Evolutionary conservation across 164 flowering plant species (phyloP).

Genomic region (Magnolia changhungtana): DNA sequence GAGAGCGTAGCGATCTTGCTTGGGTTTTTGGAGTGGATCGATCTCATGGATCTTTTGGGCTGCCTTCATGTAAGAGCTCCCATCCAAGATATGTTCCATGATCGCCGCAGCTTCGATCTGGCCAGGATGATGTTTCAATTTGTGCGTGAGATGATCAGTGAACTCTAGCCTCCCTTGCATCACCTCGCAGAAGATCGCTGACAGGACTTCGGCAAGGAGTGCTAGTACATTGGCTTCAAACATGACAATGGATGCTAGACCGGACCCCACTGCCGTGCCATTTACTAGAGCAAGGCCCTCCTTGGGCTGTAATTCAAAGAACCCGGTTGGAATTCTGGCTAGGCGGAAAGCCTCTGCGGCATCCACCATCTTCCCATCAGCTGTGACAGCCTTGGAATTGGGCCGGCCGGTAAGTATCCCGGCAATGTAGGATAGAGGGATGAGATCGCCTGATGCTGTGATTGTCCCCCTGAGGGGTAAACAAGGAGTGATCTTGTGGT

Average conservation of each 20-base stretch:
- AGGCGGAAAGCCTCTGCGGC: constrained; percentile 38
- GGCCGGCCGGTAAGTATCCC: constrained; percentile 58
- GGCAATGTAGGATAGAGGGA: constrained; percentile 43
- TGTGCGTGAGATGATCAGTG: constrained; percentile 56
- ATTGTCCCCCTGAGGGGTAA: constrained; percentile 59
- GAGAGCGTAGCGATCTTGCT: constrained; percentile 64
- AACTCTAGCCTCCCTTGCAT: constrained; percentile 68
- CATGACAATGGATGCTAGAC: constrained; percentile 47
- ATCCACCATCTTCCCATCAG: constrained; percentile 33
- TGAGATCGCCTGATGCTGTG: constrained; percentile 42
- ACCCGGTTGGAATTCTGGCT: constrained; percentile 40
- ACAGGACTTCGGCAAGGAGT: constrained; percentile 43
- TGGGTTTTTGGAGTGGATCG: constrained; percentile 59
- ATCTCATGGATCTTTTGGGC: constrained; percentile 43
- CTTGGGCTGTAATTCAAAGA: constrained; percentile 60
- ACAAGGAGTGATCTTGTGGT: constrained; percentile 49
- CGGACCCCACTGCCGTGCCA: constrained; percentile 67
- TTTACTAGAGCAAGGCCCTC: constrained; percentile 65
- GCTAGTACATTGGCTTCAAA: constrained; percentile 54
- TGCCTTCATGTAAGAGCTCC: constrained; percentile 43
- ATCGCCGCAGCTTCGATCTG: constrained; percentile 67
- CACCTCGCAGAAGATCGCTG: constrained; percentile 56
- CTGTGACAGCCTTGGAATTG: constrained; percentile 44
- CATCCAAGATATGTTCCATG: constrained; percentile 60
- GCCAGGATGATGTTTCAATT: constrained; percentile 66